Conservation (phyloP, 495 filamentous ascomycete species). For the Aspergillus carlsbadensis region DNA sequence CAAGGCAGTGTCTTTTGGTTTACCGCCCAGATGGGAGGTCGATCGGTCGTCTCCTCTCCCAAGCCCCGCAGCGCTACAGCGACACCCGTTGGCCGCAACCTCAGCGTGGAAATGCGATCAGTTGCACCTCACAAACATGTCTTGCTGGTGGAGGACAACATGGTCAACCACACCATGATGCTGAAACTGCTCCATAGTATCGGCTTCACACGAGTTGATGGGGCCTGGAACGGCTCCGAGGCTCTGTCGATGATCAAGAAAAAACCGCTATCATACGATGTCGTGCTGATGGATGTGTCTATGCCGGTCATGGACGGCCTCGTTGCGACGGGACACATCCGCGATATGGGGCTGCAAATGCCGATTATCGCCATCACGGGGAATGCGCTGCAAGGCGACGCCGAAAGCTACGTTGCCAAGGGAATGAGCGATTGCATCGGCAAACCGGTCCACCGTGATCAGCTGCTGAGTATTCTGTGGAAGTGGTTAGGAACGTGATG, state of each 20-base stretch:
- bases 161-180: slow-evolving; percentile 65
- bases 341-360: slow-evolving; percentile 47
- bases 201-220: slow-evolving; percentile 52
- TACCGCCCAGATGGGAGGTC: slow-evolving; percentile 48
- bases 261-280: slow-evolving; percentile 50
- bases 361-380: slow-evolving; percentile 67
- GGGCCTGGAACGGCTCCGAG: slow-evolving; percentile 56
- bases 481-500: slow-evolving; percentile 39
- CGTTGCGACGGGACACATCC: slow-evolving; percentile 60
- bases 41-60: slow-evolving; percentile 13
- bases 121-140: slow-evolving; percentile 47
- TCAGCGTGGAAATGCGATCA: slow-evolving; percentile 19
- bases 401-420: slow-evolving; percentile 54
- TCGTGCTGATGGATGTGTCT: slow-evolving; percentile 62
- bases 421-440: slow-evolving; percentile 65
- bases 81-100: neutral
- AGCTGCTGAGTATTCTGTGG: slow-evolving; percentile 33
- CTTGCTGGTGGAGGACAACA: slow-evolving; percentile 58
- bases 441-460: slow-evolving; percentile 56
- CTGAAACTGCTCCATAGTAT: slow-evolving; percentile 53
- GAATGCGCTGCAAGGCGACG: slow-evolving; percentile 61
- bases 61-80: neutral
- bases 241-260: slow-evolving; percentile 53
- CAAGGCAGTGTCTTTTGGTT: slow-evolving; percentile 63
- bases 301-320: slow-evolving; percentile 76